Percentiles rank a stretch among this genome's conserved stretches.
Evolutionary conservation across 768 basidiomycete species (phyloP).

Genomic region (Tricholoma hemisulphureum): DNA sequence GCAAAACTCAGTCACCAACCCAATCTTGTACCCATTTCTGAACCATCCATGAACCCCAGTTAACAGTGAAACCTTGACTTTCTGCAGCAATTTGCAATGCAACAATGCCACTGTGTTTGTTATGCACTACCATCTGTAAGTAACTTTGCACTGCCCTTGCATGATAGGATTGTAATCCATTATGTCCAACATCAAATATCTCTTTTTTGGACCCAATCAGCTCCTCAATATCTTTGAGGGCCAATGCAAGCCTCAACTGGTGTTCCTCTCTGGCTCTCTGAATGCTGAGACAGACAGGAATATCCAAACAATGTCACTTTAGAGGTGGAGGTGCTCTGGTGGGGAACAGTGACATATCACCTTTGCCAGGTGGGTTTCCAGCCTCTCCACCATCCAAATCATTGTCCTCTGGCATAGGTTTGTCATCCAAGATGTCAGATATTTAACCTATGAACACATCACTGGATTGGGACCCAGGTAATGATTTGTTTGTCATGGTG

Average conservation of each 20-base stretch:
- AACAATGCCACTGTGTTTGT: slow-evolving; percentile 13
- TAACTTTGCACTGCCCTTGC: slow-evolving; percentile 25
- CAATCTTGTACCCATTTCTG: slow-evolving; percentile 24
- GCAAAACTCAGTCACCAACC: slow-evolving; percentile 22
- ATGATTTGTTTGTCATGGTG: no score
- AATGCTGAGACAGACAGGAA: slow-evolving; percentile 13
- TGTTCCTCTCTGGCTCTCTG: slow-evolving; percentile 7
- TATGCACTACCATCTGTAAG: slow-evolving; percentile 28
- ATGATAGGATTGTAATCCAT: slow-evolving; percentile 25
- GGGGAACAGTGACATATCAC: background rate
- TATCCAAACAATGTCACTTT: slow-evolving; percentile 18
- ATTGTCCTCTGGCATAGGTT: background rate
- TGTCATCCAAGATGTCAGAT: slow-evolving; percentile 19
- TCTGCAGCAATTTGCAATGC: slow-evolving; percentile 30
- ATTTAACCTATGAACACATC: slow-evolving; percentile 19
- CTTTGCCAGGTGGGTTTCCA: background rate
- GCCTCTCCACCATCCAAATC: background rate
- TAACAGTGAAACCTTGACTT: slow-evolving; percentile 26
- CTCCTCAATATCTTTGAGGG: slow-evolving; percentile 22
- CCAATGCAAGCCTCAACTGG: slow-evolving; percentile 2
- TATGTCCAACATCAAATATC: slow-evolving; percentile 22
- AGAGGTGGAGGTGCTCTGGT: slow-evolving; percentile 13
- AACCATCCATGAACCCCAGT: slow-evolving; percentile 27
- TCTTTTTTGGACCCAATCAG: slow-evolving; percentile 21
- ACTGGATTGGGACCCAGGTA: background rate